phyloP scores from a whole-genome alignment of 169 alveolate species.

The Cryptosporidium bovis region DNA sequence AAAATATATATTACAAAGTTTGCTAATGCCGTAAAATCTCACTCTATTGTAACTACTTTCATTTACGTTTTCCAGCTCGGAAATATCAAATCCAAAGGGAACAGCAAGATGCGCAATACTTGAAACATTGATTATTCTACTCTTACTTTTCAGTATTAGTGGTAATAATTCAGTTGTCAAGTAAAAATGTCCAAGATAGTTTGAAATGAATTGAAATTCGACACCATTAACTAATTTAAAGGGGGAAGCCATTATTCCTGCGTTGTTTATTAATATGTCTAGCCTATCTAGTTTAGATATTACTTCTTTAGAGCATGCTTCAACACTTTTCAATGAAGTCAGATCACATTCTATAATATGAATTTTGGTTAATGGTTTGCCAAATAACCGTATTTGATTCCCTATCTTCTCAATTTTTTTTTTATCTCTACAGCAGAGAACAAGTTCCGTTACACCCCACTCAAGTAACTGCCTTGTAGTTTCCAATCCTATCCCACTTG shows the following conservation, averaged over 20 bases:
- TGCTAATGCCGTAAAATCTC: constrained; percentile 66
- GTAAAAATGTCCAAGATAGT: constrained; percentile 81
- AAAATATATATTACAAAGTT: constrained; percentile 73
- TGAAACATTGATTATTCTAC: constrained; percentile 76
- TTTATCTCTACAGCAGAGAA: constrained; percentile 79
- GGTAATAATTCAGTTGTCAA: constrained; percentile 76
- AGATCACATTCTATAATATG: constrained; percentile 76
- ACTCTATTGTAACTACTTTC: constrained; percentile 19
- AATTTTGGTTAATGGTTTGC: constrained; percentile 10
- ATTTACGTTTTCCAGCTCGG: constrained; percentile 32
- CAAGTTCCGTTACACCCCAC: constrained; percentile 82
- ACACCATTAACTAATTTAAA: constrained; percentile 66
- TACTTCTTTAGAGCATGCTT: constrained; percentile 66
- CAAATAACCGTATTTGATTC: constrained; percentile 2
- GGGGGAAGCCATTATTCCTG: constrained; percentile 80
- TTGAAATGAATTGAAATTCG: constrained; percentile 78
- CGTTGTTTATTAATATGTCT: constrained; percentile 83
- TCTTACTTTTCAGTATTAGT: constrained; percentile 64
- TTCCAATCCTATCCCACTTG: constrained; percentile 85
- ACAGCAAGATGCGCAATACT: constrained; percentile 74
- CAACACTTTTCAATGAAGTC: constrained; percentile 74
- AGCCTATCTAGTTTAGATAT: constrained; percentile 70
- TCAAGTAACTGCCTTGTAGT: constrained; percentile 78
- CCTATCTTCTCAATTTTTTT: constrained; percentile 58
- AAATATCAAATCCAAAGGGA: constrained; percentile 35